Conservation (phyloP, 2,329 filamentous ascomycete species). For the Trichoderma sp. region DNA sequence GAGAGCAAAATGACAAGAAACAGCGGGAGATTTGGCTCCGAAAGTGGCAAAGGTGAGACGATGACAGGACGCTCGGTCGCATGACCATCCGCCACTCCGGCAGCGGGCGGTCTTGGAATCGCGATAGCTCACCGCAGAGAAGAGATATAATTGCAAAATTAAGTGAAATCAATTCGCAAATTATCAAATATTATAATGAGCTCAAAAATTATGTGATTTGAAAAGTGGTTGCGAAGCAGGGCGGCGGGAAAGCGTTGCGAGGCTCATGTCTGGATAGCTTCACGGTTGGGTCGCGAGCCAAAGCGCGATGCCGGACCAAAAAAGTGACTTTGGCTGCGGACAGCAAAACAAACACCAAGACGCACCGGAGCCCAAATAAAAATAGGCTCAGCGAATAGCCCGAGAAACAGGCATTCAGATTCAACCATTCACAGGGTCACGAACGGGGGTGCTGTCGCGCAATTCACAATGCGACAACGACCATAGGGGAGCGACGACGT, state of each 20-base stretch:
- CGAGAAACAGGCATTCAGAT: background rate
- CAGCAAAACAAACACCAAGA: conserved; percentile 22
- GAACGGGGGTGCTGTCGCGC: conserved; percentile 22
- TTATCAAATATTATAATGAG: background rate
- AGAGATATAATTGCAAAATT: background rate
- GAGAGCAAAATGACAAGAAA: background rate
- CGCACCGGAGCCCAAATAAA: conserved; percentile 19
- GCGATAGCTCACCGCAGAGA: background rate
- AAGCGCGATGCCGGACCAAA: conserved; percentile 1
- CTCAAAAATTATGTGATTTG: background rate
- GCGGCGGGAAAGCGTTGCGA: conserved; percentile 25
- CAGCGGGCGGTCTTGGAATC: conserved; percentile 11
- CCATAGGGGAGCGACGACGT: conserved; percentile 25
- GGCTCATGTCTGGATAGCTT: conserved; percentile 38
- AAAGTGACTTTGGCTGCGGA: conserved; percentile 34
- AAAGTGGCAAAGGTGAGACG: conserved; percentile 14
- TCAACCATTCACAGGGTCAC: conserved; percentile 4
- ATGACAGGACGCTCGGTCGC: conserved; percentile 9
- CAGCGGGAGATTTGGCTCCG: background rate
- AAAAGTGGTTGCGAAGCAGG: conserved; percentile 23
- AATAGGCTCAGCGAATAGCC: conserved; percentile 25
- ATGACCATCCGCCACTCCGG: conserved; percentile 20
- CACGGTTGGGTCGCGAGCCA: conserved; percentile 24
- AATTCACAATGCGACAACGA: conserved; percentile 38
- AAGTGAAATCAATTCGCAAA: background rate